Evolutionary conservation across 495 filamentous ascomycete species (phyloP).

Genomic region (Lophiostoma macrostomum): DNA sequence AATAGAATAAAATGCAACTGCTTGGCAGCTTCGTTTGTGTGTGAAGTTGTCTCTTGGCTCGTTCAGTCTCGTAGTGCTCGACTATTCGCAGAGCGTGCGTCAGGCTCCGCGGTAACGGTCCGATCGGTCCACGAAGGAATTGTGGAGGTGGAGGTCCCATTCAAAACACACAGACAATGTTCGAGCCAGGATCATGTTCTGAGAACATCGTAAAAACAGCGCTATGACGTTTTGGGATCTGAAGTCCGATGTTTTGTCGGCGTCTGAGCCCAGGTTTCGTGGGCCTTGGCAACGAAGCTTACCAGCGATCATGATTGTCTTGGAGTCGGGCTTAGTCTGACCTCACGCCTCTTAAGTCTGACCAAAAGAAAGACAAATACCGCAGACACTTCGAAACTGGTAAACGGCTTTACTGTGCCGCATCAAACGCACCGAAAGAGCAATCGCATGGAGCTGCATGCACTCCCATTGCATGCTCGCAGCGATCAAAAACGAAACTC

Average conservation of each 20-base stretch:
- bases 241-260: slow-evolving; percentile 16
- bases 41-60: slow-evolving; percentile 3
- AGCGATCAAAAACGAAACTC: background rate
- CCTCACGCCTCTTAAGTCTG: background rate
- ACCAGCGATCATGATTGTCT: background rate
- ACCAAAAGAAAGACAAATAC: background rate
- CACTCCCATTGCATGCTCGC: too few relatives aligned
- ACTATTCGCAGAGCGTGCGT: background rate
- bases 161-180: background rate
- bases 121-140: too few relatives aligned
- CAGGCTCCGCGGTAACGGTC: background rate
- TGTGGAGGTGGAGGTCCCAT: too few relatives aligned
- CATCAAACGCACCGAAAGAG: too few relatives aligned
- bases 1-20: slow-evolving; percentile 1
- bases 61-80: background rate
- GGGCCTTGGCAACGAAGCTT: slow-evolving; percentile 15
- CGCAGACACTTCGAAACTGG: background rate
- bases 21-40: slow-evolving; percentile 18
- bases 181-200: background rate
- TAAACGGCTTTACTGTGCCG: slow-evolving; percentile 1
- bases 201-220: background rate
- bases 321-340: slow-evolving; percentile 1
- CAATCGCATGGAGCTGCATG: too few relatives aligned
- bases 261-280: slow-evolving; percentile 17
- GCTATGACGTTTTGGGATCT: slow-evolving; percentile 12